These are phyloP conservation scores for Pyrenopolyporus hunteri DNA, from an alignment of 495 filamentous ascomycete genomes.

Conservation along the genomic window DNA sequence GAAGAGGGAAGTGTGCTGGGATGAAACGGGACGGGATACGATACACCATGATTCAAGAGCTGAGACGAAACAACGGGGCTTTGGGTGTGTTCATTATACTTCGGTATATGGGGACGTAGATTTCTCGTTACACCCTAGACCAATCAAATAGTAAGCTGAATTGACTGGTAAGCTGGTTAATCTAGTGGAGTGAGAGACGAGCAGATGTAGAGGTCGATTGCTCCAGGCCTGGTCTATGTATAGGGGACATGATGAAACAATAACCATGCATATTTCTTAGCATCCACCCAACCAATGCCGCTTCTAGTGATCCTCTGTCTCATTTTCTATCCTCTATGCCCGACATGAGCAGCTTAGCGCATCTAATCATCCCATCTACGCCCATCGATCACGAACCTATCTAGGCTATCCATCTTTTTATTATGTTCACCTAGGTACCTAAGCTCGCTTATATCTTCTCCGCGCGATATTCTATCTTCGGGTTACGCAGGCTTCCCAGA, in stretches of 20 bases:
- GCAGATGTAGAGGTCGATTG: no score
- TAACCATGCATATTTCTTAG: background rate
- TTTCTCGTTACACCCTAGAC: background rate
- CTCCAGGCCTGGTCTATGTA: background rate
- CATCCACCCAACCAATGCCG: background rate
- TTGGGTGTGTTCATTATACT: no score
- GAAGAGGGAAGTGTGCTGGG: no score
- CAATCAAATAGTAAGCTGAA: no score
- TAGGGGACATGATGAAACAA: background rate
- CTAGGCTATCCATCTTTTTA: background rate
- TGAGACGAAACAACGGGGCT: no score
- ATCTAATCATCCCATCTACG: background rate
- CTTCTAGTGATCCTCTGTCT: background rate
- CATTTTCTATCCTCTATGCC: background rate
- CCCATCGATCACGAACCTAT: background rate
- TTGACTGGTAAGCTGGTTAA: no score
- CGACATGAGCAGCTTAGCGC: background rate
- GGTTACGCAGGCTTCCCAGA: constrained; percentile 66
- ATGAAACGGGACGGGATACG: no score
- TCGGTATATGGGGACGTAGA: background rate
- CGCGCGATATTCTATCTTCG: constrained; percentile 63
- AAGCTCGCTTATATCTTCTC: constrained; percentile 48
- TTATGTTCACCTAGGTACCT: background rate
- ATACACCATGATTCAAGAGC: no score
- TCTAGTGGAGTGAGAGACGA: background rate